Conservation (phyloP, 139 green algal species). For the Chlamydomonas sp. region DNA sequence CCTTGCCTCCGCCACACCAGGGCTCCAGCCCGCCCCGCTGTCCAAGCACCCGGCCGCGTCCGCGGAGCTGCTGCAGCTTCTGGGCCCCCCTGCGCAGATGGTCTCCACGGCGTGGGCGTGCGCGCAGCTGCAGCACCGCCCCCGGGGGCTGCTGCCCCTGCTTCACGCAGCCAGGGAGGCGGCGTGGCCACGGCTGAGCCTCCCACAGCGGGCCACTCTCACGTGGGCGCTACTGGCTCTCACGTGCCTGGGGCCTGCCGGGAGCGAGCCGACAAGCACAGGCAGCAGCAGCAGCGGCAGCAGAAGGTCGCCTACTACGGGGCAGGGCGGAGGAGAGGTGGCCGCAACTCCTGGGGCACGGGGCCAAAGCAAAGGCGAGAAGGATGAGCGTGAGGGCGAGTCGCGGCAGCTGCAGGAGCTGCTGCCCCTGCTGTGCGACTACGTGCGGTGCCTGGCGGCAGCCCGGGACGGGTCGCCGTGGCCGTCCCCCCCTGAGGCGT, state of each 20-base stretch:
- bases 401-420: neutral
- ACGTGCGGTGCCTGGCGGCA: neutral
- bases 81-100: neutral
- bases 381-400: too few relatives aligned
- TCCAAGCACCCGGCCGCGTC: too few relatives aligned
- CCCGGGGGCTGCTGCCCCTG: slow-evolving; percentile 8
- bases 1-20: too few relatives aligned
- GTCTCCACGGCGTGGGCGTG: neutral
- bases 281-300: neutral
- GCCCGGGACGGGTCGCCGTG: neutral
- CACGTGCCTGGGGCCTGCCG: neutral
- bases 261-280: too few relatives aligned
- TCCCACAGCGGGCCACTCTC: slow-evolving; percentile 2
- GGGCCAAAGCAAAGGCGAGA: too few relatives aligned
- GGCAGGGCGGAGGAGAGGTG: too few relatives aligned
- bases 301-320: neutral
- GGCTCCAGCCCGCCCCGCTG: neutral
- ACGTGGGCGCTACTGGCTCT: slow-evolving; percentile 17
- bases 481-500: neutral
- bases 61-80: too few relatives aligned
- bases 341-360: too few relatives aligned
- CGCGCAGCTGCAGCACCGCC: slow-evolving; percentile 25
- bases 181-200: neutral
- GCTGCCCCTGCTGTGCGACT: neutral
- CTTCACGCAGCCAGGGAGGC: neutral